Conservation (phyloP, 2,329 filamentous ascomycete species). For the Fusarium concolor region DNA sequence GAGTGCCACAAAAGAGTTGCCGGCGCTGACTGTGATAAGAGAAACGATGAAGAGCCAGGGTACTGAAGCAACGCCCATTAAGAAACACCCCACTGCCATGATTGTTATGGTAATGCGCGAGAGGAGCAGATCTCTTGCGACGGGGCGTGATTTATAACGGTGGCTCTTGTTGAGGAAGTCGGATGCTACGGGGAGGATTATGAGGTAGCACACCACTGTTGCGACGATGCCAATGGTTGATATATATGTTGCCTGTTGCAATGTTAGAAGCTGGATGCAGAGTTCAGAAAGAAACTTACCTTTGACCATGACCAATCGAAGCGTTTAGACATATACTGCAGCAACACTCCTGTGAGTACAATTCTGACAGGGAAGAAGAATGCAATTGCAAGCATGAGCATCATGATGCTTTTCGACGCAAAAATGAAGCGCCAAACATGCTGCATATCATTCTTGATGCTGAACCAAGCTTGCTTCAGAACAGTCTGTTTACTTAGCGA, state of each 20-base stretch:
- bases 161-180: slow-evolving; percentile 46
- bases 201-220: slow-evolving; percentile 54
- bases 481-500: slow-evolving; percentile 26
- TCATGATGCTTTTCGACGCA: slow-evolving; percentile 52
- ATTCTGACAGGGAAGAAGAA: slow-evolving; percentile 48
- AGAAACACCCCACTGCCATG: slow-evolving; percentile 50
- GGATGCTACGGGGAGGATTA: slow-evolving; percentile 53
- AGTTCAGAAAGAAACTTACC: slow-evolving; percentile 37
- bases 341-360: slow-evolving; percentile 51
- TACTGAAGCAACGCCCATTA: slow-evolving; percentile 53
- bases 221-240: slow-evolving; percentile 54
- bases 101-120: slow-evolving; percentile 51
- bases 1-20: slow-evolving; percentile 57
- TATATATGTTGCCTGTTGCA: slow-evolving; percentile 54
- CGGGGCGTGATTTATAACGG: slow-evolving; percentile 45
- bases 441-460: slow-evolving; percentile 46
- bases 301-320: slow-evolving; percentile 62
- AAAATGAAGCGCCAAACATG: slow-evolving; percentile 57
- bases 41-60: slow-evolving; percentile 53
- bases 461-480: slow-evolving; percentile 44
- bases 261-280: not conserved
- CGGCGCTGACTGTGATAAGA: slow-evolving; percentile 60
- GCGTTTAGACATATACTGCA: slow-evolving; percentile 66
- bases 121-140: slow-evolving; percentile 57
- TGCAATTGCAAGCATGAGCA: slow-evolving; percentile 53